Conservation (phyloP, 1,139 yeast species). For the Suhomyces atakaporum region DNA sequence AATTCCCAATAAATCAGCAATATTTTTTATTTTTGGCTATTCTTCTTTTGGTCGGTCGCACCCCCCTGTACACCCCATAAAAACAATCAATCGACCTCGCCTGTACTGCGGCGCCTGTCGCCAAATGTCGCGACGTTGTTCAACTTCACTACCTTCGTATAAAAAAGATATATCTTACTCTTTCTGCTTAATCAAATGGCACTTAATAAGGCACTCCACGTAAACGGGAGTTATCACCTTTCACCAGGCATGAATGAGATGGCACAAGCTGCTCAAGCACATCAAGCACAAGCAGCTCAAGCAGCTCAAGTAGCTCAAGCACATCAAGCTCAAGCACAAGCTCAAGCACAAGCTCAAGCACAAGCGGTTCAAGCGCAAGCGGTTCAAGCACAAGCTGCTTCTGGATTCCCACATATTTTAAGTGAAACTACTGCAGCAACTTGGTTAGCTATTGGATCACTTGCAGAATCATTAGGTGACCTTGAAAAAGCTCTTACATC, state of each 20-base stretch:
- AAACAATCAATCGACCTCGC: conserved; percentile 9
- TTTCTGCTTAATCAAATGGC: conserved; percentile 9
- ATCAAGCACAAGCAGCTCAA: conserved; percentile 9
- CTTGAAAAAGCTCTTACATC: conserved; percentile 86
- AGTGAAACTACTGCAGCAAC: conserved; percentile 83
- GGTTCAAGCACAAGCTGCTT: conserved; percentile 7
- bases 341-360: no score
- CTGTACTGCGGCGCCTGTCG: conserved; percentile 9
- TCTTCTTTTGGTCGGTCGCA: background rate
- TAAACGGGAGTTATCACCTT: conserved; percentile 13
- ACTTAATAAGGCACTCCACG: conserved; percentile 14
- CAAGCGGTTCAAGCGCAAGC: no score
- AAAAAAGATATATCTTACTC: conserved; percentile 4
- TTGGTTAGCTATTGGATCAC: conserved; percentile 88
- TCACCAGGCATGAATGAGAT: conserved; percentile 12
- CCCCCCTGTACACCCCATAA: conserved; percentile 1
- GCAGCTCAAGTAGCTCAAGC: conserved; percentile 10
- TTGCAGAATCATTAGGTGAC: conserved; percentile 89
- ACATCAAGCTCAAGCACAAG: conserved; percentile 10
- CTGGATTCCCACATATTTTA: conserved; percentile 20
- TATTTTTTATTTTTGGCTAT: no score
- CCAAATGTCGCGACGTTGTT: conserved; percentile 8
- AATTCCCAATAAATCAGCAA: no score
- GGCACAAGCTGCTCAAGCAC: conserved; percentile 25
- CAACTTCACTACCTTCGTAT: conserved; percentile 6